Base-by-base conservation (phyloP, 2,329 filamentous ascomycete species). In the Claviceps pusilla region DNA sequence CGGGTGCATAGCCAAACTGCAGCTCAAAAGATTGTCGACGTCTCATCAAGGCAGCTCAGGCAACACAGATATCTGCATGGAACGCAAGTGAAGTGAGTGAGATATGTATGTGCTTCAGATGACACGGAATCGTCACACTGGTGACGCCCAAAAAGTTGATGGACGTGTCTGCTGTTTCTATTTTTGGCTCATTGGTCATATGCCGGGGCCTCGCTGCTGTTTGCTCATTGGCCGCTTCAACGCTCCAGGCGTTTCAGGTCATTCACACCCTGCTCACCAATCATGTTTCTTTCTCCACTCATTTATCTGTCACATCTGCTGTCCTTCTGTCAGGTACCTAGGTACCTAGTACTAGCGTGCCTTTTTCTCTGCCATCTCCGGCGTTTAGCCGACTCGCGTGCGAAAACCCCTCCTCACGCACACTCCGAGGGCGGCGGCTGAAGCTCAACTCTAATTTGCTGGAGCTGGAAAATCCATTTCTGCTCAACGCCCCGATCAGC, bases 161-260 rank as follows among this genome's bases (percentile, higher is more conserved):
- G 12, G 3, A 14, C 7, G 19, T 37, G 35, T 37, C 7, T 37
- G 35, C 3, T 37, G 9, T 50, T 39, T 50, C 57, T 61, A 61
- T 60, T 61, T 60, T 61, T 59, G 55, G 57, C 46, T 16, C 43
- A 29, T 42, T 50, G 52, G 43, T 46, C 46, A 50, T 53, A 4
- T 28, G 47, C 39, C 6, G 16, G 48, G 45, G 19, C 9, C 3
- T 37, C 11, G 35, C 35, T 37, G 35, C 43, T 35, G 46, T 45
- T 9, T 51, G 39, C 41, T 59, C 56, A 60, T 59, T 60, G 57
- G 59, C 12, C 35, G n/a, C 19, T 33, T 11, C 28, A 16, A 28
- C 42, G 47, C 50, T 46, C 54, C 51, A 48, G 50, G 37, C 57
- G 60, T 61, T 61, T 61, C 60, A 61, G 60, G 58, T 59, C 53